These are phyloP conservation scores for Cubamyces lactineus DNA, from an alignment of 768 basidiomycete species.

Conservation along the genomic window DNA sequence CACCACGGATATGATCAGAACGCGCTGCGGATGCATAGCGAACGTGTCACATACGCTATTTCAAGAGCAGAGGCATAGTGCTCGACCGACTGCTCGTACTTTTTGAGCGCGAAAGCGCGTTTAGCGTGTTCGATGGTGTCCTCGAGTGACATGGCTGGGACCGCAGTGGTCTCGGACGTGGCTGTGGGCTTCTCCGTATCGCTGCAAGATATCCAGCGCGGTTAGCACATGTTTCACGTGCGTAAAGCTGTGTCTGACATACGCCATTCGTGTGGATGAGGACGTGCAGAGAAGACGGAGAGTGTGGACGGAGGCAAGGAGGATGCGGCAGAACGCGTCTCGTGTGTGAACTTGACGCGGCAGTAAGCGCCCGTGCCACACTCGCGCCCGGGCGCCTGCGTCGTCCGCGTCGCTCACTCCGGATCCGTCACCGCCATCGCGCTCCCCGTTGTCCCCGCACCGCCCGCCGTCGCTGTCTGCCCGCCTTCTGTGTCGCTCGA, in stretches of 20 bases:
- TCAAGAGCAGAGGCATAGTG: slow-evolving; percentile 86
- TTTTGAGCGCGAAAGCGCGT: slow-evolving; percentile 86
- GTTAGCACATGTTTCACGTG: not conserved
- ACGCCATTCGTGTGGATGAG: slow-evolving; percentile 17
- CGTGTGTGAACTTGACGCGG: slow-evolving; percentile 7
- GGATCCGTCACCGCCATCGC: slow-evolving; percentile 1
- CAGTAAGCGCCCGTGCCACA: slow-evolving; percentile 11
- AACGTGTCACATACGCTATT: slow-evolving; percentile 64
- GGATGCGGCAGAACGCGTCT: slow-evolving; percentile 21
- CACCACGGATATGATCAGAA: slow-evolving; percentile 13
- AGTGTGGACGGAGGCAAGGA: slow-evolving; percentile 7
- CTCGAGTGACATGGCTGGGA: slow-evolving; percentile 42
- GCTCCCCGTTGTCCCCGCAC: not conserved
- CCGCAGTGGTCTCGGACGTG: slow-evolving; percentile 18
- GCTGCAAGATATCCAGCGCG: not conserved
- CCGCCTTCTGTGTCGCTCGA: not conserved
- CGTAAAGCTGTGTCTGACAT: not conserved
- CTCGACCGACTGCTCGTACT: slow-evolving; percentile 85
- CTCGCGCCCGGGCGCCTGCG: slow-evolving; percentile 1
- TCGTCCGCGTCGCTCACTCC: slow-evolving; percentile 3
- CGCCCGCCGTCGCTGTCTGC: not conserved
- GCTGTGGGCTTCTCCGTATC: slow-evolving; percentile 17
- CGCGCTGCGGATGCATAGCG: slow-evolving; percentile 9
- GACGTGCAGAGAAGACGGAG: not conserved
- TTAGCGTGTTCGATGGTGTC: slow-evolving; percentile 75